These are phyloP conservation scores for Ambispora gerdemannii DNA, from an alignment of 192 early-diverging fungal genomes.

Conservation along the genomic window DNA sequence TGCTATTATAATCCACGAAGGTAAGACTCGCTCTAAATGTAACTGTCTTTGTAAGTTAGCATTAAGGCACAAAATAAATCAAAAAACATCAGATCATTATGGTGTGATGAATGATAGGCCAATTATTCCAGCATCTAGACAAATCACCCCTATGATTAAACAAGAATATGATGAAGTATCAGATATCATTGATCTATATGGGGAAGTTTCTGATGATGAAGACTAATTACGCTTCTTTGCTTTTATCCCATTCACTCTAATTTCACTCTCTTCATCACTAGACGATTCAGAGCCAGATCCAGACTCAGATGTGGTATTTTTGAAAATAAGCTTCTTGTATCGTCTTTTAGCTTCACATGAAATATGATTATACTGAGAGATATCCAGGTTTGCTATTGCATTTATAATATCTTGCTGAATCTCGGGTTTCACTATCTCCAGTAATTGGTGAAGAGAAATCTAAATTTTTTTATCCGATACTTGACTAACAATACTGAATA, in stretches of 20 bases:
- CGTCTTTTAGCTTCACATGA: not conserved
- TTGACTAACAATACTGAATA: not conserved
- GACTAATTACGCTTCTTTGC: not conserved
- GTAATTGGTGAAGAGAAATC: constrained; percentile 1
- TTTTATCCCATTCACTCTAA: no score
- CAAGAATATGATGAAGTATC: not conserved
- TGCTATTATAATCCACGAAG: not conserved
- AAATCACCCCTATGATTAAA: not conserved
- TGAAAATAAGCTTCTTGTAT: no score
- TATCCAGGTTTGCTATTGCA: not conserved
- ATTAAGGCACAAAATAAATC: not conserved
- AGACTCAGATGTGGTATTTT: not conserved
- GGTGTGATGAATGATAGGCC: not conserved
- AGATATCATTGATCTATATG: not conserved
- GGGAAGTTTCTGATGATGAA: no score
- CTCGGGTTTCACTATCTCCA: not conserved
- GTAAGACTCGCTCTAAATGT: not conserved
- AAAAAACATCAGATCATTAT: not conserved
- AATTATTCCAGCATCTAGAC: not conserved
- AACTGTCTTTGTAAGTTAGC: not conserved
- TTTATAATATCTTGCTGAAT: not conserved
- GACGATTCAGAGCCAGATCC: not conserved
- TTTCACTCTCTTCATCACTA: not conserved
- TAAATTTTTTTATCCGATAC: not conserved
- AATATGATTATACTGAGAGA: not conserved